phyloP scores from a whole-genome alignment of 306 rosid genomes.

The Heteromeles arbutifolia region DNA sequence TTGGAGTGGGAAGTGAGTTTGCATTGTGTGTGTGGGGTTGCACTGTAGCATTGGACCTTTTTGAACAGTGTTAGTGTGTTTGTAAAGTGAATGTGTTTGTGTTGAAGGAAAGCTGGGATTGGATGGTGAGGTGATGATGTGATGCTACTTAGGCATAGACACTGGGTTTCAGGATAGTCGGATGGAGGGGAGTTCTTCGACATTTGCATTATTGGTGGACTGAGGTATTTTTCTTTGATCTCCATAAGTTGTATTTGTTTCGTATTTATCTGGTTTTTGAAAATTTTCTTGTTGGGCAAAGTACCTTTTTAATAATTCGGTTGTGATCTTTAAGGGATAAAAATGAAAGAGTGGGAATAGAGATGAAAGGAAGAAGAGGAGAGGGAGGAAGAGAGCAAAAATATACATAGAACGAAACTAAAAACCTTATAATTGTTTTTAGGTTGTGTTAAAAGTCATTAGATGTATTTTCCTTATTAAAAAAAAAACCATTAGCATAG shows the following conservation, averaged over 20 bases:
- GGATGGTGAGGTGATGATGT: constrained; percentile 17
- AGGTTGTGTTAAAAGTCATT: background rate
- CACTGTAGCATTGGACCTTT: background rate
- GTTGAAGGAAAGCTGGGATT: constrained; percentile 17
- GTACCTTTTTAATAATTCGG: background rate
- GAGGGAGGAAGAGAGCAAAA: background rate
- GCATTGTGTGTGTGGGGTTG: constrained; percentile 2
- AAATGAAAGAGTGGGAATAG: background rate
- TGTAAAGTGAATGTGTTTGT: background rate
- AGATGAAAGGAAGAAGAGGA: background rate
- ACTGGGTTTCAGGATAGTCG: constrained; percentile 19
- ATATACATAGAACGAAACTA: background rate
- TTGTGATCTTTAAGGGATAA: background rate
- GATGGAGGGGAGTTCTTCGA: constrained; percentile 44
- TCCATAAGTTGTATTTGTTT: background rate
- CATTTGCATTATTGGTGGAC: constrained; percentile 35
- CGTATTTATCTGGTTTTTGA: background rate
- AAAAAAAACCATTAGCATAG: background rate
- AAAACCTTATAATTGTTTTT: background rate
- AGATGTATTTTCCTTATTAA: background rate
- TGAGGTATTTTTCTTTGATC: constrained; percentile 21
- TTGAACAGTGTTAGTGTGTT: background rate
- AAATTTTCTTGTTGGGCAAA: background rate
- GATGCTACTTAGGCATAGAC: constrained; percentile 20
- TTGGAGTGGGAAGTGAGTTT: background rate